Evolutionary conservation across 176 grass and related monocot genomes (phyloP).

Genomic region (Calamus simplicifolius): DNA sequence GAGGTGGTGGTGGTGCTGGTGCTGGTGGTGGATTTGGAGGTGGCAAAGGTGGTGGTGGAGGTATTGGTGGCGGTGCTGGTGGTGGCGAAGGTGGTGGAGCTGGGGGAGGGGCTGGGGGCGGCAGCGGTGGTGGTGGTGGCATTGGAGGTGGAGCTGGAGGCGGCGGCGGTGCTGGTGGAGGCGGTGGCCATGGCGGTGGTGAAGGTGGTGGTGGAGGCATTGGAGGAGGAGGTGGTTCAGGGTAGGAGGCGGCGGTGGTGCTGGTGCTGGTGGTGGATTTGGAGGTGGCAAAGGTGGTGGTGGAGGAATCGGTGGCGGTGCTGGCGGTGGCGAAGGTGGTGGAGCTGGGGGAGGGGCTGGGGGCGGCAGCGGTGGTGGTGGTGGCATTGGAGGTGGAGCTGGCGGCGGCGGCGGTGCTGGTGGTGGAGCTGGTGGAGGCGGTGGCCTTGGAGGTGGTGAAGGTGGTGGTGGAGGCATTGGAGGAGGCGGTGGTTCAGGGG

Average conservation of each 20-base stretch:
- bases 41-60: not conserved
- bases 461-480: constrained; percentile 16
- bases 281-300: constrained; percentile 8
- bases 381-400: not conserved
- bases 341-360: not conserved
- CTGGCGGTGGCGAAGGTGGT: not conserved
- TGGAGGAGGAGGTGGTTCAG: constrained; percentile 15
- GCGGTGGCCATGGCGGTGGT: constrained; percentile 17
- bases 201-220: constrained; percentile 21
- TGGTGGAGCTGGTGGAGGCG: not conserved
- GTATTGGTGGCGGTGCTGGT: not conserved
- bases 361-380: not conserved
- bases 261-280: constrained; percentile 12
- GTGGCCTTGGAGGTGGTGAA: not conserved
- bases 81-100: not conserved
- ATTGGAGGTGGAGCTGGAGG: constrained; percentile 4
- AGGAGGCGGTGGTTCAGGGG: not conserved
- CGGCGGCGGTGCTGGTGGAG: constrained; percentile 5
- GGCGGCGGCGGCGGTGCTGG: not conserved
- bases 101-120: not conserved
- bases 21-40: constrained; percentile 26
- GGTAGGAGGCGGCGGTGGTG: constrained; percentile 6
- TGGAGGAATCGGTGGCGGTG: constrained; percentile 1
- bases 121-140: not conserved
- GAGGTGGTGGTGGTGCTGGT: constrained; percentile 4